Base-by-base conservation (phyloP, 1,139 yeast genomes). In the Saccharomycopsis phalli region DNA sequence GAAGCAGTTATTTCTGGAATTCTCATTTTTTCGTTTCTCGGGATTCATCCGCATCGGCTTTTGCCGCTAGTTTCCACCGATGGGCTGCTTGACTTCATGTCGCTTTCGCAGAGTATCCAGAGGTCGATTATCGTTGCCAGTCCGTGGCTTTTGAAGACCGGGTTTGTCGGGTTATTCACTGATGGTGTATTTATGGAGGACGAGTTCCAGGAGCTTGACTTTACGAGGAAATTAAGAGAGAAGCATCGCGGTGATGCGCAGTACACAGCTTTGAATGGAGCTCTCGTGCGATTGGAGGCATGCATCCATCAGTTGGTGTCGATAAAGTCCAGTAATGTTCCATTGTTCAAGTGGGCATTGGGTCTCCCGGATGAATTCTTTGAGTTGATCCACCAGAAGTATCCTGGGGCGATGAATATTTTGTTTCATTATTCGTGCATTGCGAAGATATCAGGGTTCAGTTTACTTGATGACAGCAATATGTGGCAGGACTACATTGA, bases 21-120 rank as follows among this genome's bases (percentile, higher is more conserved):
- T 26, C 29, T 26, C n/a, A 26, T 26, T 4, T 26, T 26, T 26
- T 11, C 29, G 29, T 26, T 26, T 26, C 29, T 26, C 13, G 29
- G 29, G 13, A n/a, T n/a, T 26, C 29, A 26, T 11, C 29, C 29
- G 29, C 29, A 26, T 11, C 8, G n/a, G 14, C 29, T 26, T 11
- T 10, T 26, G 29, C 29, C 29, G 14, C 13, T 26, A 5, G 13
- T 26, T 6, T 11, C 8, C 14, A 11, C 29, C 29, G 8, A 6
- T 11, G 29, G n/a, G 14, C 14, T n/a, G 8, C 14, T 26, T 6
- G 29, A 26, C n/a, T 26, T 26, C 29, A 26, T 26, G 29, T 10
- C 29, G 13, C 8, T 26, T 14, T n/a, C 14, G 29, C 29, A 14
- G 14, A 26, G n/a, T 14, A 26, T 26, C 29, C 29, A 7, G 29